Percentiles rank a stretch among this genome's conserved stretches.
These are phyloP conservation scores for Penicillium psychrofluorescens DNA, from an alignment of 495 filamentous ascomycete genomes.

Conservation along the genomic window DNA sequence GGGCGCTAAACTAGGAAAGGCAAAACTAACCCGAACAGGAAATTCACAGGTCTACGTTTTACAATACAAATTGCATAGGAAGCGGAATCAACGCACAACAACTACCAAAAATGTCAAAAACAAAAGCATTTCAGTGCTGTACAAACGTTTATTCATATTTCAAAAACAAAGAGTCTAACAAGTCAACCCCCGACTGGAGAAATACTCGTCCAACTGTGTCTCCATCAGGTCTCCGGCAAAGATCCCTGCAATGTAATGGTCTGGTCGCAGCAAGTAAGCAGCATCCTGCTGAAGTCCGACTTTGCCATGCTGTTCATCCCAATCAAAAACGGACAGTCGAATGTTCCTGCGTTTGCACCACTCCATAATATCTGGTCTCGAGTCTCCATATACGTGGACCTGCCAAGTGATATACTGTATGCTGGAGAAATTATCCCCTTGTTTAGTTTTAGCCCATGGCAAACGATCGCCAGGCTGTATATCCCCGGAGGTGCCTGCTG, in stretches of 20 bases:
- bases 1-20: no score
- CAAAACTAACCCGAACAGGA: no score
- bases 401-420: conserved; percentile 25
- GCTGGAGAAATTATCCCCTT: conserved; percentile 23
- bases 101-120: no score
- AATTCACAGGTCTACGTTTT: no score
- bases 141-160: no score
- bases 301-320: conserved; percentile 16
- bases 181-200: conserved; percentile 5
- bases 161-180: background rate
- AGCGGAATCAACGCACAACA: no score
- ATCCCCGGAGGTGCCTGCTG: conserved; percentile 2
- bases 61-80: no score
- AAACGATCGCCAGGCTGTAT: conserved; percentile 28
- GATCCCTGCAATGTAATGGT: conserved; percentile 29
- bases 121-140: no score
- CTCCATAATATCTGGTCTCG: conserved; percentile 7
- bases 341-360: conserved; percentile 22
- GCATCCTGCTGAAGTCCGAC: conserved; percentile 16
- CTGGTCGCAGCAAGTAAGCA: conserved; percentile 28
- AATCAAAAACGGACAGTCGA: conserved; percentile 14
- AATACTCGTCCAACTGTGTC: conserved; percentile 8
- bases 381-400: conserved; percentile 26
- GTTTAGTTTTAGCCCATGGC: conserved; percentile 23
- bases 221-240: conserved; percentile 5